A percentile compares a stretch with the other conserved stretches of the same genome.
Evolutionary conservation across 2,329 filamentous ascomycete genomes (phyloP).

Genomic region (Akanthomyces muscarius): DNA sequence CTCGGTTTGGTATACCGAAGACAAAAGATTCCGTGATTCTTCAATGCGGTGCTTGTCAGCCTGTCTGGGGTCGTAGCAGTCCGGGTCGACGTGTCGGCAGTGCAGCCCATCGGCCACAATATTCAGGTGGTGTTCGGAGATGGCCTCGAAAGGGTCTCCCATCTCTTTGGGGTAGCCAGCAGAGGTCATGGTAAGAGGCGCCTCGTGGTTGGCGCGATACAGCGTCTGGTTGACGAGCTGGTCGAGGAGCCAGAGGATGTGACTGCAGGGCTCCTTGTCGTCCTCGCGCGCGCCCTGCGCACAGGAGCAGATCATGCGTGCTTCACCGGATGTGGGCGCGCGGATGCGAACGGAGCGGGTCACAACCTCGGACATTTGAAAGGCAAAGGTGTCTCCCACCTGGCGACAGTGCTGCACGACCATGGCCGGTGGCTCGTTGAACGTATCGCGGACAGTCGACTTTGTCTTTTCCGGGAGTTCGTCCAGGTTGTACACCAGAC

Average conservation of each 20-base stretch:
- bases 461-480: constrained; percentile 35
- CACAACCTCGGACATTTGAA: constrained; percentile 52
- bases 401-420: constrained; percentile 47
- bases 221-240: constrained; percentile 46
- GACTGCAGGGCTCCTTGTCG: constrained; percentile 41
- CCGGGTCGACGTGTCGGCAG: constrained; percentile 39
- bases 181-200: constrained; percentile 40
- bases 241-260: constrained; percentile 53
- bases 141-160: constrained; percentile 44
- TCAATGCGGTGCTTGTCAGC: constrained; percentile 38
- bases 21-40: constrained; percentile 50
- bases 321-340: constrained; percentile 35
- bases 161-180: constrained; percentile 44
- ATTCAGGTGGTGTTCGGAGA: constrained; percentile 49
- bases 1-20: constrained; percentile 37
- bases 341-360: constrained; percentile 50
- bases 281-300: constrained; percentile 23
- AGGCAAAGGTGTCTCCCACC: constrained; percentile 48
- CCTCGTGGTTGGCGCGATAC: constrained; percentile 32
- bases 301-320: constrained; percentile 46
- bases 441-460: constrained; percentile 40
- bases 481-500: constrained; percentile 39
- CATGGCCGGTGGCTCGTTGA: constrained; percentile 46
- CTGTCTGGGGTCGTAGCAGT: constrained; percentile 26
- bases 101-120: constrained; percentile 50